A percentile compares a stretch with the other conserved stretches of the same genome.
phyloP scores from a whole-genome alignment of 108 stramenopile genomes.

The Nannochloropsis gaditana region DNA sequence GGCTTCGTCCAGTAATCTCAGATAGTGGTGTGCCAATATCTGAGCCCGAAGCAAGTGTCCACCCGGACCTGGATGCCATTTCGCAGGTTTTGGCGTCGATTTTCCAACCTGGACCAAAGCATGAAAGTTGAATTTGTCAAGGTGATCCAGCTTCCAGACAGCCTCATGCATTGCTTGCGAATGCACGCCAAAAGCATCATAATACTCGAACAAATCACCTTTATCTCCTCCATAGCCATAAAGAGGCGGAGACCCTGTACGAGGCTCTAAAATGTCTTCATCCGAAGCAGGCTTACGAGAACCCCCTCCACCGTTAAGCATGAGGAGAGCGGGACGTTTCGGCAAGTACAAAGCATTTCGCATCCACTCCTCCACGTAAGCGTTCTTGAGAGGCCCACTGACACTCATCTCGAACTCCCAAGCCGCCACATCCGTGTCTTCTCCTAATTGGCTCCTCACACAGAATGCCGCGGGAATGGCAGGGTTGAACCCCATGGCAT shows the following conservation, averaged over 20 bases:
- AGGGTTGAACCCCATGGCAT: conserved; percentile 39
- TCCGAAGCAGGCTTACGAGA: neutral
- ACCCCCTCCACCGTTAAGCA: neutral
- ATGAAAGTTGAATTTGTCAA: neutral
- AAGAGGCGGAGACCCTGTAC: neutral
- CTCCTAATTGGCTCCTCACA: conserved; percentile 34
- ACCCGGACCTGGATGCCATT: conserved; percentile 1
- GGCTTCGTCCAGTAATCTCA: neutral
- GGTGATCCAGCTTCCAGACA: neutral
- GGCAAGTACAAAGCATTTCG: neutral
- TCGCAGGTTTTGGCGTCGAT: conserved; percentile 7
- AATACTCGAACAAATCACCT: neutral
- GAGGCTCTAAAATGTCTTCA: neutral
- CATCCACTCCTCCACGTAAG: neutral
- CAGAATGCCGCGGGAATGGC: conserved; percentile 31
- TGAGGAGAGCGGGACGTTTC: neutral
- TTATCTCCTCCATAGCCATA: neutral
- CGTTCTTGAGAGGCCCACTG: neutral
- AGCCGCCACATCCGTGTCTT: conserved; percentile 29
- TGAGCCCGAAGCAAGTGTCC: conserved; percentile 7
- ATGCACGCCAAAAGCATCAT: neutral
- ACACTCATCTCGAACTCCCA: conserved; percentile 33
- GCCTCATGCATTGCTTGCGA: conserved; percentile 2
- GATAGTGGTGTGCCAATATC: neutral
- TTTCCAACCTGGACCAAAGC: neutral